Base-by-base conservation (phyloP, 345 rosid species). In the Lepidium aucheri region DNA sequence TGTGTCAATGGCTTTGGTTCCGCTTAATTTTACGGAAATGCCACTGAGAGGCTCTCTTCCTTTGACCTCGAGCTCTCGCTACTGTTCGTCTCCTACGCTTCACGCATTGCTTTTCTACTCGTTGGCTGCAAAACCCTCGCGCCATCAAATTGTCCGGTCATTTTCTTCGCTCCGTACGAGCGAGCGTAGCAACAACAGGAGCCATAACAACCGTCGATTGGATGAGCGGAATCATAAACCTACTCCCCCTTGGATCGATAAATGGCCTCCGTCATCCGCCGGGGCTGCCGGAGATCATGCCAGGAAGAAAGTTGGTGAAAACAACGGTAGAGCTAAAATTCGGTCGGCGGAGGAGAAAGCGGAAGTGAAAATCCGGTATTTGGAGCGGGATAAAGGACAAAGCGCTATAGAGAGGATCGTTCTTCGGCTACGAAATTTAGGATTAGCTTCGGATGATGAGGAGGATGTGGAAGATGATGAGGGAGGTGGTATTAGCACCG, bases 321-420 rank as follows among this genome's bases (percentile, higher is more conserved):
- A 52, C 16, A 47, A 62, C 61, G 67, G 11, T 51, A 45, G 53
- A 33, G 69, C 22, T 54, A 66, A 56, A 55, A 52, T 68, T 49
- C 79, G 63, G 50, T 54, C 53, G 15, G 41, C 72, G 56, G 80
- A 73, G 70, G 69, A 39, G 9, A 71, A 71, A 18, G 46, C 63
- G 5, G 74, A 66, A 22, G 63, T 67, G 62, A 65, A 70, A 41
- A 35, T 75, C 34, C 71, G 72, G 16, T 79, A 67, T 36, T 40
- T 67, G 15, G 69, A 70, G 60, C 51, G 62, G 43, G 86, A 77
- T 43, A 88, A 52, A 76, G 88, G 89, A 17, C 81, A 84, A 38
- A 90, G 62, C 57, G 89, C 97, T 7, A 83, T 94, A 2, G 91
- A 94, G 45, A 80, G 92, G 66, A 94, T 94, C 24, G 97, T 88